Percentiles rank a stretch among this genome's conserved stretches.
phyloP scores from a whole-genome alignment of 2,329 filamentous ascomycete species.

The Alternaria sp. region DNA sequence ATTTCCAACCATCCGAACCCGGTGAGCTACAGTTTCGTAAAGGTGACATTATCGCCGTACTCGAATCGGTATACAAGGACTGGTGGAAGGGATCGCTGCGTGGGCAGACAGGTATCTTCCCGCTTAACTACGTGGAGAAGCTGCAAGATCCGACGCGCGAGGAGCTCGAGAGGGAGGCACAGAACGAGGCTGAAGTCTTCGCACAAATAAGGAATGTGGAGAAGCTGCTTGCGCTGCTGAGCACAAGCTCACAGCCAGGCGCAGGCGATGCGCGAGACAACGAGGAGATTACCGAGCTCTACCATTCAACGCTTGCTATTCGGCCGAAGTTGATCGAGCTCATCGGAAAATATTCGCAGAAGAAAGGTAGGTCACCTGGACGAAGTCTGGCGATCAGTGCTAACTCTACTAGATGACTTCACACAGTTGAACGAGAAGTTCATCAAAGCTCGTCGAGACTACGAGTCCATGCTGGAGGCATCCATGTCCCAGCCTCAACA shows the following conservation, averaged over 20 bases:
- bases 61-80: conserved; percentile 98
- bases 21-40: conserved; percentile 96
- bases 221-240: conserved; percentile 85
- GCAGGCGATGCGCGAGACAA: conserved; percentile 80
- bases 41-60: conserved; percentile 94
- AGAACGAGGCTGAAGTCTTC: conserved; percentile 88
- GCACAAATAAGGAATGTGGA: conserved; percentile 79
- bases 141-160: conserved; percentile 91
- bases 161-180: conserved; percentile 91
- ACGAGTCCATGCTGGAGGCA: conserved; percentile 91
- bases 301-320: conserved; percentile 93
- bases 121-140: conserved; percentile 98
- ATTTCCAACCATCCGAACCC: conserved; percentile 91
- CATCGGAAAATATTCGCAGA: conserved; percentile 98
- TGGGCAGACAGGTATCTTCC: conserved; percentile 96
- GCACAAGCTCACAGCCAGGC: conserved; percentile 67
- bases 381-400: background rate
- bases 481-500: conserved; percentile 95
- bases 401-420: conserved; percentile 77
- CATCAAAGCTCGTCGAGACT: conserved; percentile 96
- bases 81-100: conserved; percentile 98
- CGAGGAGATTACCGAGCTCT: conserved; percentile 90
- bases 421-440: conserved; percentile 99
- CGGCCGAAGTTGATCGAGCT: conserved; percentile 96
- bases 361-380: conserved; percentile 73